Evolutionary conservation across 768 basidiomycete species (phyloP).

Genomic region (Psilocybe tampanensis): DNA sequence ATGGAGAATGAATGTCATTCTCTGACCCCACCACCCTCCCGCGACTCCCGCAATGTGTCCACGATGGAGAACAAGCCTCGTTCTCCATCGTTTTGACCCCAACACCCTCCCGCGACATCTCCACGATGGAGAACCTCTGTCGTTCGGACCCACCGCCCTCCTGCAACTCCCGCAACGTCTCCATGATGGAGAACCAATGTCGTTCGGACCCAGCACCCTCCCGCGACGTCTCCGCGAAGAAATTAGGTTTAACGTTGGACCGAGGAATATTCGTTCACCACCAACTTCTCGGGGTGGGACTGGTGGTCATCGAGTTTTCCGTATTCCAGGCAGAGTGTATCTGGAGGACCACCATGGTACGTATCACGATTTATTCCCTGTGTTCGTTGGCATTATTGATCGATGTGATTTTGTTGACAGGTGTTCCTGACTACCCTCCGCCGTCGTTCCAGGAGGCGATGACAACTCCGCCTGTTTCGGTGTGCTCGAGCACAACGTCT

Average conservation of each 20-base stretch:
- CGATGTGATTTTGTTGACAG: conserved; percentile 23
- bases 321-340: conserved; percentile 26
- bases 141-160: no score
- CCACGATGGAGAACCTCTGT: no score
- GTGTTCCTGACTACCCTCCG: conserved; percentile 68
- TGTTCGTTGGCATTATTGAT: not conserved
- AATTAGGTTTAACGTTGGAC: conserved; percentile 45
- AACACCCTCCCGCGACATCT: no score
- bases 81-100: no score
- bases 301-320: conserved; percentile 20
- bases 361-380: not conserved
- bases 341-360: conserved; percentile 29
- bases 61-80: no score
- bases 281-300: conserved; percentile 20
- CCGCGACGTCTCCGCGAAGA: no score
- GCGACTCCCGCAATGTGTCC: no score
- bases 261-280: conserved; percentile 28
- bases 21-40: no score
- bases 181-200: no score
- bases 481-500: conserved; percentile 42
- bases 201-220: no score
- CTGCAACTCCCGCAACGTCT: no score
- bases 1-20: no score
- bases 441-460: conserved; percentile 77
- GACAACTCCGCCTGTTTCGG: conserved; percentile 43